These are phyloP conservation scores for Lentithecium fluviatile DNA, from an alignment of 495 filamentous ascomycete genomes.

Conservation along the genomic window DNA sequence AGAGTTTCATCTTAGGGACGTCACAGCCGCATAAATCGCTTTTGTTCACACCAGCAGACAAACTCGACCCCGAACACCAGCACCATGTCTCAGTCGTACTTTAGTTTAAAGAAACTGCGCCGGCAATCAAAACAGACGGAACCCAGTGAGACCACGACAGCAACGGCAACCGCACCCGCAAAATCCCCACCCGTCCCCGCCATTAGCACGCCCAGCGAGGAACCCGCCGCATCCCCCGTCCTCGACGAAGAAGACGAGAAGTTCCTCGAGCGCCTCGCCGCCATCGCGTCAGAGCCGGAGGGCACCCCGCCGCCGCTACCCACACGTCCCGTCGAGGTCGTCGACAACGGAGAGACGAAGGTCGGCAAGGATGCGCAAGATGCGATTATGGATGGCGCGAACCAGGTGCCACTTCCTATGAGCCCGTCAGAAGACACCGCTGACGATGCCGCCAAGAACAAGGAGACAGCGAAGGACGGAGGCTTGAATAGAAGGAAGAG, in stretches of 20 bases:
- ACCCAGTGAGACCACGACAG: background rate
- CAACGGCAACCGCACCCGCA: background rate
- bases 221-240: conserved; percentile 36
- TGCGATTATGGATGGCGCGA: conserved; percentile 29
- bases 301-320: conserved; percentile 35
- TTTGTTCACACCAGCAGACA: no score
- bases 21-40: no score
- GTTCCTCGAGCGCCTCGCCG: conserved; percentile 42
- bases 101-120: conserved; percentile 36
- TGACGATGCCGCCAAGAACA: conserved; percentile 3
- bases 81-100: conserved; percentile 37
- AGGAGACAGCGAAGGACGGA: conserved; percentile 12
- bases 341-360: conserved; percentile 34
- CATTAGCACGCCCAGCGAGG: conserved; percentile 22
- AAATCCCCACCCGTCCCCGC: background rate
- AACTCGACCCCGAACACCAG: no score
- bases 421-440: conserved; percentile 24
- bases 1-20: background rate
- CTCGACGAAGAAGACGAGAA: conserved; percentile 44
- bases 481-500: conserved; percentile 8
- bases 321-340: conserved; percentile 31
- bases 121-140: conserved; percentile 34
- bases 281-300: conserved; percentile 29
- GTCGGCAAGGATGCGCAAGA: conserved; percentile 29
- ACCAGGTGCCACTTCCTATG: conserved; percentile 35